Percentiles rank a stretch among this genome's conserved stretches.
Conservation (phyloP, 2,329 filamentous ascomycete species). For the Epichloe gansuensis region DNA sequence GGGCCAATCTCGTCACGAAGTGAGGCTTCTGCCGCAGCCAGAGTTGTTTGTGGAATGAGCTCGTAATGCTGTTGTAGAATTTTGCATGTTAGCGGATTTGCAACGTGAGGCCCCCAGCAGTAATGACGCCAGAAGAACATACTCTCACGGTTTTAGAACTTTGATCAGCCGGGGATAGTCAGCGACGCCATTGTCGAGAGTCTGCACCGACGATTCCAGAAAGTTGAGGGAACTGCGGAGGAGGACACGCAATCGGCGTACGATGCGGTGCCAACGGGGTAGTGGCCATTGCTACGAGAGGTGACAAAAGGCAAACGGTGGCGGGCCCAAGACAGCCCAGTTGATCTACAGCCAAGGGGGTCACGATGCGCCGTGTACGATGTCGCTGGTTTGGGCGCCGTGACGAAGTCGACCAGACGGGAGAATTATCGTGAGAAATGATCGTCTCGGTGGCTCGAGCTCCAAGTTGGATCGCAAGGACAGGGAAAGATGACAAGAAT, state of each 20-base stretch:
- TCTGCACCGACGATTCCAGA: constrained; percentile 47
- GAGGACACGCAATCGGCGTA: constrained; percentile 49
- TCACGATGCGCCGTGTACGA: not conserved
- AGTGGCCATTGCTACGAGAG: constrained; percentile 7
- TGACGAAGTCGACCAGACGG: not conserved
- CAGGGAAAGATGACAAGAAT: constrained; percentile 1
- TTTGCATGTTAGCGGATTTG: not conserved
- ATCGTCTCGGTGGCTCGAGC: not conserved
- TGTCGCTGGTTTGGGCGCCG: not conserved
- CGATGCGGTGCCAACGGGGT: constrained; percentile 19
- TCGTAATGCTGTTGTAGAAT: constrained; percentile 68
- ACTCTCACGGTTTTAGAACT: constrained; percentile 46
- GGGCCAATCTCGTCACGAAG: constrained; percentile 85
- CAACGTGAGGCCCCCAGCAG: not conserved
- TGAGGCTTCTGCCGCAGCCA: constrained; percentile 70
- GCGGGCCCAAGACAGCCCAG: not conserved
- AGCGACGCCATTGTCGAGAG: constrained; percentile 41
- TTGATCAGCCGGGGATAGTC: constrained; percentile 45
- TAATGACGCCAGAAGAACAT: constrained; percentile 14
- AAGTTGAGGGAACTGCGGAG: constrained; percentile 48
- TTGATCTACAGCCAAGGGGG: not conserved
- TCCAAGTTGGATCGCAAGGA: not conserved
- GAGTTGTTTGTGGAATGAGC: constrained; percentile 72
- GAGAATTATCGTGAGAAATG: constrained; percentile 3
- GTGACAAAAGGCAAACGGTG: not conserved